phyloP scores from a whole-genome alignment of 805 yeast genomes.

The Yamadazyma scolyti region DNA sequence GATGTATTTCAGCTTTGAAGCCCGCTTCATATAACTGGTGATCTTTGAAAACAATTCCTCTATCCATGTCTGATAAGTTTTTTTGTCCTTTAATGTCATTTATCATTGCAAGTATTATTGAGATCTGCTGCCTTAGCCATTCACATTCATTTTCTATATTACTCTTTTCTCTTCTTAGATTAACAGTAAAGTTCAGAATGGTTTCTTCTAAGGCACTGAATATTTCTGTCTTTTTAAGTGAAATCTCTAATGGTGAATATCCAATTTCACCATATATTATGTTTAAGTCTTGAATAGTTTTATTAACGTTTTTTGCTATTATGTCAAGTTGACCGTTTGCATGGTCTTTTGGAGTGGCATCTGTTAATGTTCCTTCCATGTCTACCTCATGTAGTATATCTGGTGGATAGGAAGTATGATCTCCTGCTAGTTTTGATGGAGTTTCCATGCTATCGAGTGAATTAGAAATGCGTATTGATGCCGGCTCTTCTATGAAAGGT shows the following conservation, averaged over 20 bases:
- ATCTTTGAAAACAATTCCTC: constrained; percentile 32
- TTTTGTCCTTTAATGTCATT: constrained; percentile 31
- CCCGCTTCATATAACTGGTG: constrained; percentile 23
- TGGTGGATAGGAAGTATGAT: too few species aligned
- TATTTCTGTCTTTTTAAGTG: constrained; percentile 46
- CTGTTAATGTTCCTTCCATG: constrained; percentile 2
- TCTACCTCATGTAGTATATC: too few species aligned
- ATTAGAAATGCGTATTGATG: too few species aligned
- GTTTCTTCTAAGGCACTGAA: constrained; percentile 49
- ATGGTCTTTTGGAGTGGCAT: too few species aligned
- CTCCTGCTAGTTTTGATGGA: too few species aligned
- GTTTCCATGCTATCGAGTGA: too few species aligned
- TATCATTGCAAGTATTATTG: constrained; percentile 36
- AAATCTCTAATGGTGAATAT: constrained; percentile 46
- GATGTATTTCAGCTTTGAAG: constrained; percentile 14
- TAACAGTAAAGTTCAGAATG: constrained; percentile 35
- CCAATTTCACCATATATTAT: constrained; percentile 52
- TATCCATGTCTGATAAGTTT: constrained; percentile 15
- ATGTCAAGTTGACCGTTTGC: constrained; percentile 27
- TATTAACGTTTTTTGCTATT: constrained; percentile 31
- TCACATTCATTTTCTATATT: constrained; percentile 41
- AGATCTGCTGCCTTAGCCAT: constrained; percentile 42
- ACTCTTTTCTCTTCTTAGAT: constrained; percentile 32
- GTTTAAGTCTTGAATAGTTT: constrained; percentile 40
- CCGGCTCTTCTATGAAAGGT: too few species aligned